Evolutionary conservation across 768 basidiomycete genomes (phyloP).

Genomic region (Multifurca ochricompacta): DNA sequence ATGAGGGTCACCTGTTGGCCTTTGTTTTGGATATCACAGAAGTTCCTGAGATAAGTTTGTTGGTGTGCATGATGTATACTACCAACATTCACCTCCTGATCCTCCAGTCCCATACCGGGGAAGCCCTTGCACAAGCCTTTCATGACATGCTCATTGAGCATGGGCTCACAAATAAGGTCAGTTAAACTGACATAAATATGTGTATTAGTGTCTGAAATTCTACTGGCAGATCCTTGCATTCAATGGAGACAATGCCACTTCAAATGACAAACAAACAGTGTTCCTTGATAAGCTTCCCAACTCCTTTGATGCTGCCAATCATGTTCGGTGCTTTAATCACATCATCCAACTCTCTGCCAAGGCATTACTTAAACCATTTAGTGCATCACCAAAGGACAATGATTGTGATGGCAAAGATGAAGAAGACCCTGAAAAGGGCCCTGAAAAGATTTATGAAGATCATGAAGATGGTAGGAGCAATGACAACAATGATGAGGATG

Average conservation of each 20-base stretch:
- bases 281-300: constrained; percentile 28
- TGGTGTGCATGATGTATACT: background rate
- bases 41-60: constrained; percentile 22
- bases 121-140: constrained; percentile 24
- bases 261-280: background rate
- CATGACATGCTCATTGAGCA: constrained; percentile 24
- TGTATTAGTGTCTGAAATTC: no score
- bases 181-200: no score
- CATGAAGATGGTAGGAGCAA: no score
- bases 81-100: background rate
- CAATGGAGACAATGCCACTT: constrained; percentile 31
- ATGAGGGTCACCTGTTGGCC: constrained; percentile 24
- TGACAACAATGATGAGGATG: background rate
- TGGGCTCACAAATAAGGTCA: constrained; percentile 27
- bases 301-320: constrained; percentile 11
- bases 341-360: background rate
- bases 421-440: background rate
- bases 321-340: background rate
- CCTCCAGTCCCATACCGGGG: constrained; percentile 25
- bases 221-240: constrained; percentile 27
- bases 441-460: no score
- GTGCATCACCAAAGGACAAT: no score
- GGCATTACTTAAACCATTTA: background rate
- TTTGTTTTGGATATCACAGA: constrained; percentile 34
- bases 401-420: background rate